Conservation (phyloP, 805 yeast species). For the Hanseniaspora clermontiae region DNA sequence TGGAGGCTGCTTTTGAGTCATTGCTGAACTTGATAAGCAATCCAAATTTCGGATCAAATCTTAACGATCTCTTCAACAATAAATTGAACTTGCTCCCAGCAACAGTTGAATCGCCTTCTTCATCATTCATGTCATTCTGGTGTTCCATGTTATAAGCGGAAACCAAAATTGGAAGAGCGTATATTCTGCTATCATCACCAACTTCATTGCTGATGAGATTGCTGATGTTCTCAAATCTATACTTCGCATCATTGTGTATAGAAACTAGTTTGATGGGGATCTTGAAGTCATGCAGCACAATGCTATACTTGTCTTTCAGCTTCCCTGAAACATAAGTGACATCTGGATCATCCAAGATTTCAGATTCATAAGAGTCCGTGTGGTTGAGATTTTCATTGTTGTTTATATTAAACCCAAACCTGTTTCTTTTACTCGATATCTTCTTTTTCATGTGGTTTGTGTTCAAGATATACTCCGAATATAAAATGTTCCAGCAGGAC, state of each 20-base stretch:
- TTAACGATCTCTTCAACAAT: conserved; percentile 3
- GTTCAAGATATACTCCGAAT: conserved; percentile 1
- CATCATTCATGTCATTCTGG: neutral
- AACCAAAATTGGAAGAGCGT: conserved; percentile 2
- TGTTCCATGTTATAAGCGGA: neutral
- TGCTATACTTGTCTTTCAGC: conserved; percentile 3
- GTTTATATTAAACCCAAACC: conserved; percentile 5
- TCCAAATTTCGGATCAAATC: conserved; percentile 11
- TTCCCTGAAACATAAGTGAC: neutral
- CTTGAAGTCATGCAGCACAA: conserved; percentile 4
- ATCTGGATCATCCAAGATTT: neutral
- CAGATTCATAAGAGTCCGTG: neutral
- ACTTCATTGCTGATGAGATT: neutral
- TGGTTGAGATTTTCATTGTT: neutral
- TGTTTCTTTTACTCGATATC: neutral
- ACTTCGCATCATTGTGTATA: conserved; percentile 1
- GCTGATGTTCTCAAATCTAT: conserved; percentile 9
- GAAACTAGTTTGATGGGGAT: conserved; percentile 5
- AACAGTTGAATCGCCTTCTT: neutral
- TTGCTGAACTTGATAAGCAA: conserved; percentile 1
- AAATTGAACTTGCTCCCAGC: conserved; percentile 6
- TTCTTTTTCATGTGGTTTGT: neutral
- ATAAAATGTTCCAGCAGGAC: conserved; percentile 2
- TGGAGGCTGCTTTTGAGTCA: neutral
- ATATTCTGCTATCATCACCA: neutral